Conservation (phyloP, 208 protist species). For the Kentomonas sorsogonicus region DNA sequence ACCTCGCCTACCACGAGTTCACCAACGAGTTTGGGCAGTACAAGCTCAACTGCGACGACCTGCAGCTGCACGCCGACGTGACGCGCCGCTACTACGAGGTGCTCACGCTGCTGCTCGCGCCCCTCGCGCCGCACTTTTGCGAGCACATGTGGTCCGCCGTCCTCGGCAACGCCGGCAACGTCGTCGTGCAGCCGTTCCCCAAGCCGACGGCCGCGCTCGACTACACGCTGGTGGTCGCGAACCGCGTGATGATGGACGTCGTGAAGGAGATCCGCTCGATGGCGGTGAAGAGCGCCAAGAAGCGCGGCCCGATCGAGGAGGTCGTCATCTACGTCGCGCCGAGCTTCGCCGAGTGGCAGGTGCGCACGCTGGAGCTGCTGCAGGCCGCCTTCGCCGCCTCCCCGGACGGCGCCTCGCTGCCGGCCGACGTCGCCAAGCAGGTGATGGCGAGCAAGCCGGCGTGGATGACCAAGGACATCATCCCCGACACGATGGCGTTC, state of each 20-base stretch:
- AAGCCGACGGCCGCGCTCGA: slow-evolving; percentile 59
- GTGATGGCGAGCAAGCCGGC: slow-evolving; percentile 49
- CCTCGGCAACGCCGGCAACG: slow-evolving; percentile 43
- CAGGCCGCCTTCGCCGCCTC: slow-evolving; percentile 42
- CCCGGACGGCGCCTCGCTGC: slow-evolving; percentile 52
- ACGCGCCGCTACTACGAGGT: slow-evolving; percentile 90
- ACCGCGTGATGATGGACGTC: slow-evolving; percentile 75
- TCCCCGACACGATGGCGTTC: slow-evolving; percentile 88
- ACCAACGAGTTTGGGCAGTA: slow-evolving; percentile 91
- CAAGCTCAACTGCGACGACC: slow-evolving; percentile 75
- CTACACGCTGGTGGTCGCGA: slow-evolving; percentile 61
- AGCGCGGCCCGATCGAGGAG: slow-evolving; percentile 54
- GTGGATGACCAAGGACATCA: slow-evolving; percentile 69
- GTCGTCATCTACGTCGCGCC: slow-evolving; percentile 71
- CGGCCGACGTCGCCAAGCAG: slow-evolving; percentile 61
- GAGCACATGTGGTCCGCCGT: slow-evolving; percentile 95
- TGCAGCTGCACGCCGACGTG: slow-evolving; percentile 64
- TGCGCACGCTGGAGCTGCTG: slow-evolving; percentile 64
- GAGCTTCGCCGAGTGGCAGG: slow-evolving; percentile 71
- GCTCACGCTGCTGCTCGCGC: slow-evolving; percentile 91
- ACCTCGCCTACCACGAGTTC: slow-evolving; percentile 94
- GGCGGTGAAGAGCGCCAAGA: slow-evolving; percentile 74
- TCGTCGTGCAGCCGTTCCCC: slow-evolving; percentile 61
- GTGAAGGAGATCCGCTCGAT: slow-evolving; percentile 86
- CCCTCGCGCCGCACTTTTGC: slow-evolving; percentile 95